A percentile compares a stretch with the other conserved stretches of the same genome.
Conservation (phyloP, 805 yeast species). For the Wickerhamomyces bisporus region DNA sequence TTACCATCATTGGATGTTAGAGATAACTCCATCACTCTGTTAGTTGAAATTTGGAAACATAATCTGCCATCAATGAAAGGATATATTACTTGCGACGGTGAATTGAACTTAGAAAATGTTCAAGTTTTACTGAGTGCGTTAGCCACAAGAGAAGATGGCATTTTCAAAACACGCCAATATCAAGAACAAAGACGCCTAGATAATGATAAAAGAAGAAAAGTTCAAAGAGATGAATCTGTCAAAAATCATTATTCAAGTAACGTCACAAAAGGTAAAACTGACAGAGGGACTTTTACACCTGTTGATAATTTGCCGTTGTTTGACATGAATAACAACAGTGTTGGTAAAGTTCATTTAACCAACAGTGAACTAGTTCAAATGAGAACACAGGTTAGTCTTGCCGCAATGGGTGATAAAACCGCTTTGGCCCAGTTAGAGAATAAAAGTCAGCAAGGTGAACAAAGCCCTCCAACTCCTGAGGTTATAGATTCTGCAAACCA, state of each 20-base stretch:
- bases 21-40: constrained; percentile 83
- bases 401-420: constrained; percentile 55
- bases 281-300: constrained; percentile 68
- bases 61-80: constrained; percentile 61
- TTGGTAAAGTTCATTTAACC: constrained; percentile 59
- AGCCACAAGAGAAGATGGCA: constrained; percentile 70
- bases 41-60: constrained; percentile 81
- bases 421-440: constrained; percentile 5
- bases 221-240: constrained; percentile 39
- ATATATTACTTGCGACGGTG: constrained; percentile 88
- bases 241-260: constrained; percentile 42
- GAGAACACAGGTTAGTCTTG: constrained; percentile 57
- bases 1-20: constrained; percentile 91
- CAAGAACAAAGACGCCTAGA: constrained; percentile 67
- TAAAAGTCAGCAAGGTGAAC: constrained; percentile 6
- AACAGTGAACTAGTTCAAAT: constrained; percentile 68
- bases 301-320: constrained; percentile 70
- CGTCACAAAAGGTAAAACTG: constrained; percentile 61
- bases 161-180: constrained; percentile 65
- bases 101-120: constrained; percentile 67
- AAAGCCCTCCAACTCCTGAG: constrained; percentile 10
- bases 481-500: constrained; percentile 28
- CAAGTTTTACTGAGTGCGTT: constrained; percentile 62
- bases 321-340: constrained; percentile 68
- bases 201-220: constrained; percentile 52